phyloP scores from a whole-genome alignment of 2,329 filamentous ascomycete genomes.

The Emmonsiellopsis sp. region DNA sequence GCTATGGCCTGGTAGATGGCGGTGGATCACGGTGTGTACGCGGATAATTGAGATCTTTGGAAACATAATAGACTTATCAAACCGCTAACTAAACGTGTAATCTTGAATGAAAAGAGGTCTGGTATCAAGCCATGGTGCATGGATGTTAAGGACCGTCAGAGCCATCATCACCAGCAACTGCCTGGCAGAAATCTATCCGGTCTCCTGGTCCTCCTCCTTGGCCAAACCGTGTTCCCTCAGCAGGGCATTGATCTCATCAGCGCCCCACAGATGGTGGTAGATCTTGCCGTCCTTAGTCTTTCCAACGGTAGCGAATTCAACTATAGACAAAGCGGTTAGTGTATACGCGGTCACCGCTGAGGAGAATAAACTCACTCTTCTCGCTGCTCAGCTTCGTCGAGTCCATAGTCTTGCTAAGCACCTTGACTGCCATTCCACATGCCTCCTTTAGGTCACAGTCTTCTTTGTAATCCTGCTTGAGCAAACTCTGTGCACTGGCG shows the following conservation, averaged over 20 bases:
- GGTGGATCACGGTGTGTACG: too few relatives aligned
- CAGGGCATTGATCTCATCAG: constrained; percentile 89
- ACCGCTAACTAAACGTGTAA: neutral
- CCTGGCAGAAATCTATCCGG: constrained; percentile 24
- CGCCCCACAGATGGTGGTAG: constrained; percentile 95
- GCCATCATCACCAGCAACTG: neutral
- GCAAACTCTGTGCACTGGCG: constrained; percentile 86
- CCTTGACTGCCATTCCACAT: constrained; percentile 95
- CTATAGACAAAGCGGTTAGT: constrained; percentile 38
- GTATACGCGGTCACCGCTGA: neutral
- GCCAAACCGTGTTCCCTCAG: constrained; percentile 92
- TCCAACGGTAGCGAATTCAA: constrained; percentile 96
- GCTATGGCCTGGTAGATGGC: too few relatives aligned
- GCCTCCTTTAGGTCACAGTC: constrained; percentile 94
- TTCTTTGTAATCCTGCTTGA: constrained; percentile 99
- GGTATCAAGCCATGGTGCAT: neutral
- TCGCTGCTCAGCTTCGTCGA: constrained; percentile 97
- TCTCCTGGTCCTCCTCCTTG: constrained; percentile 65
- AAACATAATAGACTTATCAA: neutral
- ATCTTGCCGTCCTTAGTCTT: constrained; percentile 92
- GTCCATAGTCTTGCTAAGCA: constrained; percentile 99
- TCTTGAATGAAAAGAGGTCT: neutral
- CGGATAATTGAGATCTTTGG: too few relatives aligned
- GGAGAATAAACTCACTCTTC: constrained; percentile 65
- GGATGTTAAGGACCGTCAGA: neutral